A percentile compares a stretch with the other conserved stretches of the same genome.
Conservation (phyloP, 139 green algal genomes). For the Chlorella ohadii region DNA sequence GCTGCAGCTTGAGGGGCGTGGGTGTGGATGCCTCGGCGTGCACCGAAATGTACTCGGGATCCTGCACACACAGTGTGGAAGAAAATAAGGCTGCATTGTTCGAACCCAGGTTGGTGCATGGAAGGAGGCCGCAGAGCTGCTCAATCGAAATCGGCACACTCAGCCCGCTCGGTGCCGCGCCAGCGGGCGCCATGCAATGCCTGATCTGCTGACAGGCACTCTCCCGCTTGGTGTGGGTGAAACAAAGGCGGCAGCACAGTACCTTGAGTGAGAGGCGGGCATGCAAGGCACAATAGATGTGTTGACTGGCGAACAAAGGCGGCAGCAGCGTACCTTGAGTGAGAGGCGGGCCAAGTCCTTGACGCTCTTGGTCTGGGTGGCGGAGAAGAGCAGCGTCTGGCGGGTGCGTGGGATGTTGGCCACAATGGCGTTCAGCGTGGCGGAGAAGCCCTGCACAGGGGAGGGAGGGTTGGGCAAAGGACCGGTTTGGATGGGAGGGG, state of each 20-base stretch:
- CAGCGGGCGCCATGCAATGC: background rate
- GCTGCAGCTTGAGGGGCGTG: conserved; percentile 92
- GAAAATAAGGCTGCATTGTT: too few relatives aligned
- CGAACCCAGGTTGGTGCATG: too few relatives aligned
- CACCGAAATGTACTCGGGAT: conserved; percentile 93
- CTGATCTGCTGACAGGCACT: too few relatives aligned
- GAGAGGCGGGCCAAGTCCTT: conserved; percentile 93
- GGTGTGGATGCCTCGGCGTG: conserved; percentile 86
- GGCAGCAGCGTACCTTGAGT: conserved; percentile 86
- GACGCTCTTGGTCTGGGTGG: conserved; percentile 98
- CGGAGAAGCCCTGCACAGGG: conserved; percentile 86
- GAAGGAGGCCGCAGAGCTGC: too few relatives aligned
- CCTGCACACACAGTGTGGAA: conserved; percentile 43
- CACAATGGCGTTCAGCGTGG: conserved; percentile 94
- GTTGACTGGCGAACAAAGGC: too few relatives aligned
- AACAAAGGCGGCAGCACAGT: too few relatives aligned
- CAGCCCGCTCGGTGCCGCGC: background rate
- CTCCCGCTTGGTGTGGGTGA: too few relatives aligned
- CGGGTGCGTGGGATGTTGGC: conserved; percentile 85
- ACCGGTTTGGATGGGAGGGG: too few relatives aligned
- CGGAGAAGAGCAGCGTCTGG: conserved; percentile 99
- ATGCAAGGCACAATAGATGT: too few relatives aligned
- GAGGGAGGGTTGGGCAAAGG: too few relatives aligned
- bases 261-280: background rate
- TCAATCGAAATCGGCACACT: too few relatives aligned